Base-by-base conservation (phyloP, 192 early-diverging fungal genomes). In the Backusella tarrabulga region DNA sequence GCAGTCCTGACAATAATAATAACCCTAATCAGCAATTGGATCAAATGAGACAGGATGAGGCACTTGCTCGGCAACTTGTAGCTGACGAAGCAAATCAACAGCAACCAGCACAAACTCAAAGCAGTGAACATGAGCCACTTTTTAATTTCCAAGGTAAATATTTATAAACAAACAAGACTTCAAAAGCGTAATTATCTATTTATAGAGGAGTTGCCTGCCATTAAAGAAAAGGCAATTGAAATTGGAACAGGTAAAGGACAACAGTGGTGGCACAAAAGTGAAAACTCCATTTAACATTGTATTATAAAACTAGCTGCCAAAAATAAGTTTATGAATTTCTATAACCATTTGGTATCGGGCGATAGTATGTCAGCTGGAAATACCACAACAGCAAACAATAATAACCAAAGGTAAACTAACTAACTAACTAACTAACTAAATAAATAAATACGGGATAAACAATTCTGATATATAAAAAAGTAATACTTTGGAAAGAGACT, bases 171-270 rank as follows among this genome's bases (percentile, higher is more conserved):
- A 19, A 23, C 11, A 32, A 26, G n/a, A 12, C 17, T 60, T 60
- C 11, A 29, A 63, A 66, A n/a, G n/a, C 19, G 7, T 2, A 32
- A 54, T 17, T 72, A 19, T 60, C 11, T 34, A 44, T 42, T 32
- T 69, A 40, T 66, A 81, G 86, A 89, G 40, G 86, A 89, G n/a
- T n/a, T 89, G 41, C 88, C 88, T 63, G 77, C 86, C 14, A 89
- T 89, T 29, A 89, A 89, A 71, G 88, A 87, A 68, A 80, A 83
- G 32, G 80, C 87, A 38, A 84, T 85, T 54, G 83, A 86, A 67
- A 85, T 85, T 74, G 86, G 82, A 34, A 84, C 84, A 41, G 85
- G 87, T 88, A 85, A 78, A 23, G 14, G 4, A 17, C 32, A 32
- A 32, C 32, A 32, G 32, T 32, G 32, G 3, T 3, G 42, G 17